phyloP scores from a whole-genome alignment of 2,329 filamentous ascomycete species.

The Dactylonectria estremocensis region DNA sequence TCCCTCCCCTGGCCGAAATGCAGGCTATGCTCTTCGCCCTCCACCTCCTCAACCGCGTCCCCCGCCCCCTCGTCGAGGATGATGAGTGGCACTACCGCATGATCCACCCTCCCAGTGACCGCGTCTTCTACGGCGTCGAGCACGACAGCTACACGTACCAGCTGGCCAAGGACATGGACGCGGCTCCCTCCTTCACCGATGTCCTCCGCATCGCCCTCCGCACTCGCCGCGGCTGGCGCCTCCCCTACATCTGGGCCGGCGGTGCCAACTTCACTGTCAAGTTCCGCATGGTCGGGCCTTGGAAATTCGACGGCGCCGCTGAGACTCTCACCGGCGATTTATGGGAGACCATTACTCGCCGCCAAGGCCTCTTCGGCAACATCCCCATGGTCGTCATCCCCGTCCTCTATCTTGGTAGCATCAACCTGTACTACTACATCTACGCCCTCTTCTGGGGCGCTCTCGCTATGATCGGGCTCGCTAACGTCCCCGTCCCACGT shows the following conservation, averaged over 20 bases:
- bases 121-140: slow-evolving; percentile 59
- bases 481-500: slow-evolving; percentile 11
- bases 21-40: slow-evolving; percentile 61
- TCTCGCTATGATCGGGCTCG: slow-evolving; percentile 25
- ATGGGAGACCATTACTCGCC: slow-evolving; percentile 54
- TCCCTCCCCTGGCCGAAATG: slow-evolving; percentile 62
- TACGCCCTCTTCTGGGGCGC: slow-evolving; percentile 37
- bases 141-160: slow-evolving; percentile 61
- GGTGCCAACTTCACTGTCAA: slow-evolving; percentile 58
- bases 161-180: slow-evolving; percentile 58
- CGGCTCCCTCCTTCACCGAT: slow-evolving; percentile 52
- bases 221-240: slow-evolving; percentile 46
- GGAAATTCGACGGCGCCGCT: slow-evolving; percentile 52
- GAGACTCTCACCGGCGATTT: slow-evolving; percentile 55
- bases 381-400: slow-evolving; percentile 39
- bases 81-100: slow-evolving; percentile 59
- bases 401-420: slow-evolving; percentile 38
- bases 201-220: slow-evolving; percentile 42
- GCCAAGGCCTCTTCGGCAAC: slow-evolving; percentile 56
- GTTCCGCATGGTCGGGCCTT: slow-evolving; percentile 58
- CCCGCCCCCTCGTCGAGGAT: slow-evolving; percentile 48
- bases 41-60: slow-evolving; percentile 48
- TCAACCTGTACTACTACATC: slow-evolving; percentile 39
- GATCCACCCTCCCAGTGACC: slow-evolving; percentile 48
- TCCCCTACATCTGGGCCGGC: slow-evolving; percentile 58